Evolutionary conservation across 2,329 filamentous ascomycete species (phyloP).

Genomic region (Fusarium solani-melongenae): DNA sequence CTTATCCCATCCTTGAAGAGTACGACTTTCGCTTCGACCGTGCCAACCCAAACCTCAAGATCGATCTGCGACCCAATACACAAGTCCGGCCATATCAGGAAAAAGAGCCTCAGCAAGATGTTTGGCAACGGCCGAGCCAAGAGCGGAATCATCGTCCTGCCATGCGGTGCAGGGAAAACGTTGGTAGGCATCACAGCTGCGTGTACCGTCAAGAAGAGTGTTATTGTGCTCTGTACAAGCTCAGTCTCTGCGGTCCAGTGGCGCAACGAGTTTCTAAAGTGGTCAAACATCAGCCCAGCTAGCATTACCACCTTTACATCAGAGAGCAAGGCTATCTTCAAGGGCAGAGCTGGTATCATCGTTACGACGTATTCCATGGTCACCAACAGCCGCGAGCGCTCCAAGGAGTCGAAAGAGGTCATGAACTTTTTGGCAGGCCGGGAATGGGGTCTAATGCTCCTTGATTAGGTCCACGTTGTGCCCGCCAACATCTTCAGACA

Average conservation of each 20-base stretch:
- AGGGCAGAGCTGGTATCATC: conserved; percentile 86
- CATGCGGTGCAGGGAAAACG: conserved; percentile 95
- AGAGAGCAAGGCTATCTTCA: conserved; percentile 82
- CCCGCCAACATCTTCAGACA: conserved; percentile 91
- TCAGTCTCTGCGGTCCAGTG: conserved; percentile 96
- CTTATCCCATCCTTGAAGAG: conserved; percentile 86
- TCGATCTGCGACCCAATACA: conserved; percentile 83
- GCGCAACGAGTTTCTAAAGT: conserved; percentile 92
- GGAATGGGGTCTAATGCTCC: conserved; percentile 93
- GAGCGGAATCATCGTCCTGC: conserved; percentile 93
- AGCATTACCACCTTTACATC: conserved; percentile 91
- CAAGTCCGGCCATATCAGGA: conserved; percentile 93
- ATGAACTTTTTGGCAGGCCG: conserved; percentile 86
- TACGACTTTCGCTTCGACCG: conserved; percentile 92
- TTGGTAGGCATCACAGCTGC: conserved; percentile 93
- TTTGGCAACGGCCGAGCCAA: conserved; percentile 95
- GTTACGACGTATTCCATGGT: conserved; percentile 97
- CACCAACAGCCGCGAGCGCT: conserved; percentile 81
- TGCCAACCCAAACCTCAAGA: conserved; percentile 84
- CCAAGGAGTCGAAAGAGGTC: conserved; percentile 89
- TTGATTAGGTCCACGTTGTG: conserved; percentile 94
- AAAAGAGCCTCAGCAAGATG: conserved; percentile 94
- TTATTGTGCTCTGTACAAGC: conserved; percentile 90
- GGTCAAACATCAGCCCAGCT: conserved; percentile 89
- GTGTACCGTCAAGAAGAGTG: conserved; percentile 93